Conservation (phyloP, 805 yeast genomes). For the Starmerella powellii region DNA sequence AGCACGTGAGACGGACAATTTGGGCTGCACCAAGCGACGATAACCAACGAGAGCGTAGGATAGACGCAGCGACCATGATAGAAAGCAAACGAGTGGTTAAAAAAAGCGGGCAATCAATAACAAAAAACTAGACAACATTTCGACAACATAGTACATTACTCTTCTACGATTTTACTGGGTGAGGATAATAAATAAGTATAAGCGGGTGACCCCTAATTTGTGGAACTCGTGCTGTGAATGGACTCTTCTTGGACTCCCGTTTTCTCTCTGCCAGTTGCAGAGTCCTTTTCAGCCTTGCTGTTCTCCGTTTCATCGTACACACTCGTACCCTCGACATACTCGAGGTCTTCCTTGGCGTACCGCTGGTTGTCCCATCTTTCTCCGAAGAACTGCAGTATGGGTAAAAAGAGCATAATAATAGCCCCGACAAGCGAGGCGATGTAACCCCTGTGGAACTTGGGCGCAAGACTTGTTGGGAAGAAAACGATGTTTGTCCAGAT, state of each 20-base stretch:
- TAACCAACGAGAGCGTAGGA: too few species aligned
- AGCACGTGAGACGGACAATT: slow-evolving; percentile 1
- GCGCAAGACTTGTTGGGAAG: slow-evolving; percentile 34
- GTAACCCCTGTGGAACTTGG: slow-evolving; percentile 33
- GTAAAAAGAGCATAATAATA: slow-evolving; percentile 30
- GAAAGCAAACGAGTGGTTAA: neutral
- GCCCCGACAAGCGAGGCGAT: slow-evolving; percentile 32
- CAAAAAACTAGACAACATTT: too few species aligned
- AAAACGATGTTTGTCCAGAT: slow-evolving; percentile 38
- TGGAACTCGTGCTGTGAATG: neutral
- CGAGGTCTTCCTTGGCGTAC: slow-evolving; percentile 15
- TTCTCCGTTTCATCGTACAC: neutral
- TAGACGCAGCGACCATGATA: neutral
- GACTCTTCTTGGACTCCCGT: neutral
- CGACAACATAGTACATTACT: too few species aligned
- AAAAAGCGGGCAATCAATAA: too few species aligned
- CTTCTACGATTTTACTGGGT: too few species aligned
- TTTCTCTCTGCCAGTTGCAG: neutral
- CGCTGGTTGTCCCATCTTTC: slow-evolving; percentile 25
- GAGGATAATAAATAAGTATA: too few species aligned
- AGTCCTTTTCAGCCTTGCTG: neutral
- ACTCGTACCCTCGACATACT: slow-evolving; percentile 4
- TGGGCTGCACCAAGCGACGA: neutral
- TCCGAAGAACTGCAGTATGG: slow-evolving; percentile 26
- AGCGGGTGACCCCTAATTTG: too few species aligned